These are phyloP conservation scores for Eimeria brunetti DNA, from an alignment of 169 alveolate genomes.

Conservation along the genomic window DNA sequence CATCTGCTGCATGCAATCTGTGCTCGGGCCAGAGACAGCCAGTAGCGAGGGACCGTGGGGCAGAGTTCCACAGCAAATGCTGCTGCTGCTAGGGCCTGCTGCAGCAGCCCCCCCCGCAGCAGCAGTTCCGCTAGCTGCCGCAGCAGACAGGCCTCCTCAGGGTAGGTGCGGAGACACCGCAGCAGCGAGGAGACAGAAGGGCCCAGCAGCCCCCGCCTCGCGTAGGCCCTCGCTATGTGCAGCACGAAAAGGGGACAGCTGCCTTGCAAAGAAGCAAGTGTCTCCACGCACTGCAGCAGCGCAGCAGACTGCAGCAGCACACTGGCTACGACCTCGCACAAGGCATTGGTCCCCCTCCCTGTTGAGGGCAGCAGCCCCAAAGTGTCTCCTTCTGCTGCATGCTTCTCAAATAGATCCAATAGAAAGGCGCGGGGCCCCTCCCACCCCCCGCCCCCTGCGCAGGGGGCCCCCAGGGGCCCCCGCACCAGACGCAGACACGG, in stretches of 20 bases:
- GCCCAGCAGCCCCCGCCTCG: not conserved
- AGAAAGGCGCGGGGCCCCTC: not conserved
- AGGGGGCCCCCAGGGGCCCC: constrained; percentile 35
- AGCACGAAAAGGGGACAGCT: constrained; percentile 25
- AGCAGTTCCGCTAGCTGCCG: constrained; percentile 31
- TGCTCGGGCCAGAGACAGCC: constrained; percentile 34
- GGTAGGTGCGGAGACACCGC: constrained; percentile 15
- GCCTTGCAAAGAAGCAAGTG: constrained; percentile 22
- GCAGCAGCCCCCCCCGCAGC: constrained; percentile 28
- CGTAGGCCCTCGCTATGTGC: constrained; percentile 46
- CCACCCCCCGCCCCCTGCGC: not conserved
- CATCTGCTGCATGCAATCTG: not conserved
- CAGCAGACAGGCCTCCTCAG: constrained; percentile 68
- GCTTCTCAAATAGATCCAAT: not conserved
- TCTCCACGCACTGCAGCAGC: constrained; percentile 23
- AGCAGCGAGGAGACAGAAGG: constrained; percentile 1
- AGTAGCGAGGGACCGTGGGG: constrained; percentile 43
- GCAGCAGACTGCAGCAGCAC: constrained; percentile 13
- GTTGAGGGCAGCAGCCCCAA: constrained; percentile 52
- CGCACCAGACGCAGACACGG: not conserved
- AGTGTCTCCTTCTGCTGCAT: constrained; percentile 19
- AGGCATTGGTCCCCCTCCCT: constrained; percentile 58
- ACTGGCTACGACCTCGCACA: constrained; percentile 15
- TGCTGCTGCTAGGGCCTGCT: constrained; percentile 17
- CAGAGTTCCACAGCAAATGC: constrained; percentile 24